phyloP scores from a whole-genome alignment of 2,329 filamentous ascomycete species.

The Aspergillus alliaceus region DNA sequence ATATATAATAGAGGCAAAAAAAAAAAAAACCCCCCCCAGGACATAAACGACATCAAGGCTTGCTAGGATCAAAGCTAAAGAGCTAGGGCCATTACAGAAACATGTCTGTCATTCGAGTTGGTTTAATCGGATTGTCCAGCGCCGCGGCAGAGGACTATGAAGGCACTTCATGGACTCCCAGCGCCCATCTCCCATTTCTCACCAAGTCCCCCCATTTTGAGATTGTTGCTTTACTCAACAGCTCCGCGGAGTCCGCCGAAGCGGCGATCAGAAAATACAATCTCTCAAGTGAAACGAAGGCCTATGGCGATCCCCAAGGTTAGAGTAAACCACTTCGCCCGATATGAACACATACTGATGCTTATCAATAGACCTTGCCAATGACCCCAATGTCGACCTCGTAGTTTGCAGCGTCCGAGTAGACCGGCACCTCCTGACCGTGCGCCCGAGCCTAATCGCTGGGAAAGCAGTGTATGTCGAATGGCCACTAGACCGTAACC shows the following conservation, averaged over 20 bases:
- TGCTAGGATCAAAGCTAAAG: too few relatives aligned
- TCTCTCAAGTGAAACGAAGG: slow-evolving; percentile 43
- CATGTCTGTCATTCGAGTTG: slow-evolving; percentile 10
- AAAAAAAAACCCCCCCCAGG: too few relatives aligned
- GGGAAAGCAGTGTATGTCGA: slow-evolving; percentile 59
- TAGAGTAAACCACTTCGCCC: background rate
- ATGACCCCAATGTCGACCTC: slow-evolving; percentile 53
- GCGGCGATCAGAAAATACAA: slow-evolving; percentile 34
- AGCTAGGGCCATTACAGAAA: too few relatives aligned
- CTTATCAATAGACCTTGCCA: slow-evolving; percentile 39
- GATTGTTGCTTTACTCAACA: slow-evolving; percentile 12
- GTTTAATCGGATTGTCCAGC: slow-evolving; percentile 11
- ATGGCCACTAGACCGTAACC: slow-evolving; percentile 57
- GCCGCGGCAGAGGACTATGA: slow-evolving; percentile 4
- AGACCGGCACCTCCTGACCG: slow-evolving; percentile 51
- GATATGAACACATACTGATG: background rate
- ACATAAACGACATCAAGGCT: too few relatives aligned
- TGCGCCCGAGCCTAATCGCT: slow-evolving; percentile 49
- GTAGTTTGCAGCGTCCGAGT: slow-evolving; percentile 55
- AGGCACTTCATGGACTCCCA: slow-evolving; percentile 9
- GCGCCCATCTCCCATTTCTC: slow-evolving; percentile 11
- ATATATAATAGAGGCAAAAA: too few relatives aligned
- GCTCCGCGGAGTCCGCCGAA: slow-evolving; percentile 7
- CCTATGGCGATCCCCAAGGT: slow-evolving; percentile 52
- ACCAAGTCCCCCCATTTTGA: slow-evolving; percentile 4